Conservation (phyloP, 345 rosid species). For the Passiflora organensis region DNA sequence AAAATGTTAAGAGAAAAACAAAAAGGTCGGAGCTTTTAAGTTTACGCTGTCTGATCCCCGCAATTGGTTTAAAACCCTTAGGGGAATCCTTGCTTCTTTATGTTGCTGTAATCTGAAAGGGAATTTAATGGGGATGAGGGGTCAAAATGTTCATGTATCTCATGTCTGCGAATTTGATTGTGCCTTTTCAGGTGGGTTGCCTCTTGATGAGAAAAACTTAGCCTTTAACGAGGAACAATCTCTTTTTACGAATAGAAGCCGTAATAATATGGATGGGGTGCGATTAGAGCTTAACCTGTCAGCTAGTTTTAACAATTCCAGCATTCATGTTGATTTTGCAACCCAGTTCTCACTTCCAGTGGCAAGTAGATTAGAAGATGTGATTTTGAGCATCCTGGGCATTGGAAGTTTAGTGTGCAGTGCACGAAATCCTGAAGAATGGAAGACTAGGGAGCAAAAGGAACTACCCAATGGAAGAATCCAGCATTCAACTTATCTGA, state of each 20-base stretch:
- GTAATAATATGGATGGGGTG: conserved; percentile 24
- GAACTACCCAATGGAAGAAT: conserved; percentile 25
- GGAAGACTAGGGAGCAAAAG: conserved; percentile 13
- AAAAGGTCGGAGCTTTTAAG: conserved; percentile 7
- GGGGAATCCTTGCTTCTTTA: neutral
- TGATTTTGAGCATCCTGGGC: conserved; percentile 40
- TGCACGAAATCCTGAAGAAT: conserved; percentile 26
- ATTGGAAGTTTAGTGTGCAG: conserved; percentile 42
- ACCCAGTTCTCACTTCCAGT: conserved; percentile 33
- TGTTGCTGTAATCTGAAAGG: too few species aligned
- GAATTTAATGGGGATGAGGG: neutral
- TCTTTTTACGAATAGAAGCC: conserved; percentile 7
- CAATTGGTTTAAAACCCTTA: too few species aligned
- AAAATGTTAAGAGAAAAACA: neutral
- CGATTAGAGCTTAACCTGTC: conserved; percentile 35
- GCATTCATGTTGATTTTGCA: conserved; percentile 24
- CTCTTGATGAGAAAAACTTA: conserved; percentile 15
- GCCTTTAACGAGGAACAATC: conserved; percentile 10
- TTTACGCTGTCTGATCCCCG: neutral
- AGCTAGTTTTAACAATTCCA: conserved; percentile 25
- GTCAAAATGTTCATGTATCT: neutral
- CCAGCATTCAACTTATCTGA: conserved; percentile 41
- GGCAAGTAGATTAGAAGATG: conserved; percentile 40
- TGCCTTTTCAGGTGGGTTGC: conserved; percentile 29
- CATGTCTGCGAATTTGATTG: neutral